phyloP scores from a whole-genome alignment of 345 rosid genomes.

The Rhodomyrtus tomentosa region DNA sequence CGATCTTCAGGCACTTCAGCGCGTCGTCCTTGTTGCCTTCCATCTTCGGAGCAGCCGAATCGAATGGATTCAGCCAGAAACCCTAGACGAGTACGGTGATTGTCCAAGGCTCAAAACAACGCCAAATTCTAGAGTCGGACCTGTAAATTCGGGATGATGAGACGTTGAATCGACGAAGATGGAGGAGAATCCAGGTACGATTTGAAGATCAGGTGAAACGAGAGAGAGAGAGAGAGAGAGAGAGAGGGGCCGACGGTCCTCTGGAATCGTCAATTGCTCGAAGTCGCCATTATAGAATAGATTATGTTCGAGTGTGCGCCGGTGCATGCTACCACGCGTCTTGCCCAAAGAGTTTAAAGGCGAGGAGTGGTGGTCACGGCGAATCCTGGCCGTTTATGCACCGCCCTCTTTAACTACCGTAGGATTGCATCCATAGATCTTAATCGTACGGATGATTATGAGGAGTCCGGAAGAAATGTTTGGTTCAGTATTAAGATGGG shows the following conservation, averaged over 20 bases:
- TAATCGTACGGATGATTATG: not conserved
- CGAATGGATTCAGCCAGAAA: not conserved
- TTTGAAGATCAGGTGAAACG: not conserved
- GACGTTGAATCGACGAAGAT: not conserved
- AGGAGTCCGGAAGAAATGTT: not conserved
- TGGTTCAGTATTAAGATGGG: too few species aligned
- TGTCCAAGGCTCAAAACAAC: not conserved
- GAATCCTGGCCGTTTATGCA: not conserved
- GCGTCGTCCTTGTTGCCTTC: constrained; percentile 97
- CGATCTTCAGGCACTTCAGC: constrained; percentile 72
- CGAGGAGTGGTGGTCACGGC: not conserved
- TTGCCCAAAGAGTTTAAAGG: not conserved
- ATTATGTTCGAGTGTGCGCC: not conserved
- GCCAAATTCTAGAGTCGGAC: not conserved
- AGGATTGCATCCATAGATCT: not conserved
- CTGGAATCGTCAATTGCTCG: not conserved
- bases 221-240: not conserved
- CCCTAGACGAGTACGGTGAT: not conserved
- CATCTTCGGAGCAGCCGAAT: constrained; percentile 21
- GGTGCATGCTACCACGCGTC: not conserved
- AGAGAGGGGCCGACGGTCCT: not conserved
- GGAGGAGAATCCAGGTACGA: not conserved
- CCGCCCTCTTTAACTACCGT: not conserved
- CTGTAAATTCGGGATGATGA: not conserved
- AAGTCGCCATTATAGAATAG: not conserved